phyloP scores from a whole-genome alignment of 345 rosid species.

The Gynandropsis gynandra region DNA sequence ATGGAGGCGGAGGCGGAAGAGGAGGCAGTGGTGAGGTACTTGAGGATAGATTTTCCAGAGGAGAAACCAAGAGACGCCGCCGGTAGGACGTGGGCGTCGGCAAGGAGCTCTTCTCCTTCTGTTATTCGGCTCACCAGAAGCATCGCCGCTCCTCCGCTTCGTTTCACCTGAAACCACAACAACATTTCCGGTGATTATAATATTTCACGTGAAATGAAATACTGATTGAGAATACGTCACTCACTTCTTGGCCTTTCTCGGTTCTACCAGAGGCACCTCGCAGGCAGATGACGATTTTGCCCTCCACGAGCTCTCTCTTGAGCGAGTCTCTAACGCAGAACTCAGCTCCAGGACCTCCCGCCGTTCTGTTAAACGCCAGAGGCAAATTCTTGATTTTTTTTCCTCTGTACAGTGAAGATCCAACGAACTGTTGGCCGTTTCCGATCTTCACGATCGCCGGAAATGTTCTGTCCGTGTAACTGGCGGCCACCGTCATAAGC shows the following conservation, averaged over 20 bases:
- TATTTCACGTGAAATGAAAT: no score
- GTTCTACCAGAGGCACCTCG: slow-evolving; percentile 42
- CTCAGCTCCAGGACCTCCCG: slow-evolving; percentile 46
- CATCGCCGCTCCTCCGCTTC: slow-evolving; percentile 65
- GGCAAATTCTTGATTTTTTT: slow-evolving; percentile 32
- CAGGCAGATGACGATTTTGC: slow-evolving; percentile 53
- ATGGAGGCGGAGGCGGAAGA: slow-evolving; percentile 42
- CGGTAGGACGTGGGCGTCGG: slow-evolving; percentile 63
- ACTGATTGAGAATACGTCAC: no score
- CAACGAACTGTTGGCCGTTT: slow-evolving; percentile 33
- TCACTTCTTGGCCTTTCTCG: slow-evolving; percentile 37
- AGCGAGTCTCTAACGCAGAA: slow-evolving; percentile 30
- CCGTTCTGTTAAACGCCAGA: slow-evolving; percentile 42
- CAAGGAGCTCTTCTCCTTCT: slow-evolving; percentile 57
- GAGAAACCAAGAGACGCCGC: slow-evolving; percentile 44
- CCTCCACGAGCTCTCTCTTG: slow-evolving; percentile 32
- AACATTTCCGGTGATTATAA: no score
- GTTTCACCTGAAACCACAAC: slow-evolving; percentile 26
- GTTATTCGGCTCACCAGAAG: slow-evolving; percentile 37
- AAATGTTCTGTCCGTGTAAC: slow-evolving; percentile 59
- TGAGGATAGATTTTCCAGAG: slow-evolving; percentile 35
- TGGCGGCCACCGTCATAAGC: slow-evolving; percentile 87
- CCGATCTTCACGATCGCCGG: slow-evolving; percentile 52
- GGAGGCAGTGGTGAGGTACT: slow-evolving; percentile 36
- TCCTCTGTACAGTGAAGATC: slow-evolving; percentile 47